A percentile compares a stretch with the other conserved stretches of the same genome.
These are phyloP conservation scores for Verticillium longisporum DNA, from an alignment of 2,329 filamentous ascomycete genomes.

Conservation along the genomic window DNA sequence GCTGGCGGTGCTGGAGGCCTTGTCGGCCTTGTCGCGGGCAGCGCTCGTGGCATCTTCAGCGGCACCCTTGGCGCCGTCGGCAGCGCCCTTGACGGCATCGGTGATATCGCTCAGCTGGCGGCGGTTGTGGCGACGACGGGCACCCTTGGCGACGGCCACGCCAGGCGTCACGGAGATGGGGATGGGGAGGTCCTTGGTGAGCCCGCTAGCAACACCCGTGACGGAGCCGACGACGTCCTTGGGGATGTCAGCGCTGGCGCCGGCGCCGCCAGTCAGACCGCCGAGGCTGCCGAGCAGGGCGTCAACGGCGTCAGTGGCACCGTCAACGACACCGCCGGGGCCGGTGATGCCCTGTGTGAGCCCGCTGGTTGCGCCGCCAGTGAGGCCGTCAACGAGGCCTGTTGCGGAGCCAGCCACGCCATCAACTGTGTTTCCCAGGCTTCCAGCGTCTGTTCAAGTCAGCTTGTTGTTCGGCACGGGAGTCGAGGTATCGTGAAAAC, in stretches of 20 bases:
- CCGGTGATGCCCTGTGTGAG: background rate
- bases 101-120: background rate
- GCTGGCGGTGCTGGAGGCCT: background rate
- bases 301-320: background rate
- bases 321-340: background rate
- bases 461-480: background rate
- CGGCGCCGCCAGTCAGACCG: background rate
- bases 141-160: background rate
- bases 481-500: background rate
- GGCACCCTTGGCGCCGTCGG: background rate
- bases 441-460: background rate
- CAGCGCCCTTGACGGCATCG: background rate
- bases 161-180: no score
- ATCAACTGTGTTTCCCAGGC: background rate
- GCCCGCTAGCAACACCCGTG: background rate
- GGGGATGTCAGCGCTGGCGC: background rate
- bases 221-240: background rate
- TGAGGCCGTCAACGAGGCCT: background rate
- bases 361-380: background rate
- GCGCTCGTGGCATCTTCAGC: background rate
- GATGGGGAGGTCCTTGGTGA: background rate
- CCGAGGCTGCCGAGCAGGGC: background rate
- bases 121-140: background rate
- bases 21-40: background rate
- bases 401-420: background rate